These are phyloP conservation scores for Microbotryum scabiosae DNA, from an alignment of 1,284 basidiomycete genomes.

Conservation along the genomic window DNA sequence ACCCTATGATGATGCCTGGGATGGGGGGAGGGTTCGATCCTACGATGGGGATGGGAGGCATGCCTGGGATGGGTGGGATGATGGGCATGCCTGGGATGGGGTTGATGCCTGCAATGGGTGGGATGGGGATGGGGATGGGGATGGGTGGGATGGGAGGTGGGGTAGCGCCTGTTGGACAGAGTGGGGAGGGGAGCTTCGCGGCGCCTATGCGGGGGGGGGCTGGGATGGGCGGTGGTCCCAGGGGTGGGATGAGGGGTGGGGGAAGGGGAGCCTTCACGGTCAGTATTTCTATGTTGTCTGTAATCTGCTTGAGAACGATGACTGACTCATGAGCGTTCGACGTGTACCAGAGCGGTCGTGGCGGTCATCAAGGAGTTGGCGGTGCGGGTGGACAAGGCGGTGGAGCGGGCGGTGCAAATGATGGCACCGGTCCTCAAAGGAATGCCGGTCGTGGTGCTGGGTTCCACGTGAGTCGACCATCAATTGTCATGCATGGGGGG, in stretches of 20 bases:
- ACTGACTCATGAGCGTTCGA: neutral
- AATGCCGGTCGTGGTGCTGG: slow-evolving; percentile 13
- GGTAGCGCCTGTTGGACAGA: slow-evolving; percentile 39
- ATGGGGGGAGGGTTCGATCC: slow-evolving; percentile 27
- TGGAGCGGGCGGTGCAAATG: slow-evolving; percentile 4
- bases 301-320: too few species aligned
- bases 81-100: slow-evolving; percentile 12
- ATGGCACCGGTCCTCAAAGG: slow-evolving; percentile 21
- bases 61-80: slow-evolving; percentile 12
- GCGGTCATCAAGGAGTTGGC: slow-evolving; percentile 8
- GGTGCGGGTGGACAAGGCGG: neutral
- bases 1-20: slow-evolving; percentile 38
- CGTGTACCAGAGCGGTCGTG: slow-evolving; percentile 21
- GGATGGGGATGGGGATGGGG: slow-evolving; percentile 34
- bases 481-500: too few species aligned
- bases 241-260: slow-evolving; percentile 39
- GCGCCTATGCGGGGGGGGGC: neutral
- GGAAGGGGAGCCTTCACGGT: slow-evolving; percentile 37
- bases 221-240: slow-evolving; percentile 24
- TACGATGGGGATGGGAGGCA: slow-evolving; percentile 40
- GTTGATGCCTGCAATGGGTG: slow-evolving; percentile 36
- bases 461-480: slow-evolving; percentile 18
- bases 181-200: slow-evolving; percentile 18
- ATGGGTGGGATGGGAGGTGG: slow-evolving; percentile 37
- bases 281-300: neutral